Evolutionary conservation across 2,329 filamentous ascomycete genomes (phyloP).

Genomic region (Ceratocystis papillata): DNA sequence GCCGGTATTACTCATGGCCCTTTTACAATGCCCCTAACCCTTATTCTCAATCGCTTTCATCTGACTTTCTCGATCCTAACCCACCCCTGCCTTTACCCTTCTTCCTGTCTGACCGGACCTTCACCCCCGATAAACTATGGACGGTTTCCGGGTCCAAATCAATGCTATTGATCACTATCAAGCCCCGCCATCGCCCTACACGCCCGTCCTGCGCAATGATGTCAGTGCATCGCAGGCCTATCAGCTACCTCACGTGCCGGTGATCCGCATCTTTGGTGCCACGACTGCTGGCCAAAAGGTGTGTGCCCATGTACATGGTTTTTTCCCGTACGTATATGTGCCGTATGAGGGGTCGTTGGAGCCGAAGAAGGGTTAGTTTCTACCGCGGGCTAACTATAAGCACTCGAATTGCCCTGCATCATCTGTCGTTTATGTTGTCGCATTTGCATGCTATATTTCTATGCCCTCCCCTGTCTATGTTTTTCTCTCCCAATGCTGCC

Average conservation of each 20-base stretch:
- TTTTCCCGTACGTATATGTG: slow-evolving; percentile 90
- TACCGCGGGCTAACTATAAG: not conserved
- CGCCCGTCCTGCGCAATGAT: slow-evolving; percentile 64
- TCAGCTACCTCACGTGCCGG: slow-evolving; percentile 63
- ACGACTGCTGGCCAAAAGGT: slow-evolving; percentile 94
- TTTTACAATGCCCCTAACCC: not conserved
- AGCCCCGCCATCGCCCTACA: slow-evolving; percentile 62
- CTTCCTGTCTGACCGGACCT: not conserved
- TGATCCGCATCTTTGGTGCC: slow-evolving; percentile 82
- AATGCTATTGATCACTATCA: slow-evolving; percentile 97
- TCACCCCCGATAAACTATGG: not conserved
- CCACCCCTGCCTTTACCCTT: not conserved
- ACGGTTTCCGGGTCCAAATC: slow-evolving; percentile 68
- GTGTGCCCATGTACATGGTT: slow-evolving; percentile 89
- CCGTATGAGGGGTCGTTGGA: slow-evolving; percentile 64
- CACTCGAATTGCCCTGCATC: not conserved
- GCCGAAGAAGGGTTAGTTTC: slow-evolving; percentile 51
- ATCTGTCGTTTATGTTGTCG: not conserved
- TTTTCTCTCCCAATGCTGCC: not conserved
- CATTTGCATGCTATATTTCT: not conserved
- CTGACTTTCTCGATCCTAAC: not conserved
- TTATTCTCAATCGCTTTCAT: not conserved
- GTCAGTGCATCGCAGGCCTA: slow-evolving; percentile 47
- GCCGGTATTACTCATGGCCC: too few relatives aligned
- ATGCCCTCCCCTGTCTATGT: not conserved